Evolutionary conservation across 345 rosid genomes (phyloP).

Genomic region (Brassica carinata): DNA sequence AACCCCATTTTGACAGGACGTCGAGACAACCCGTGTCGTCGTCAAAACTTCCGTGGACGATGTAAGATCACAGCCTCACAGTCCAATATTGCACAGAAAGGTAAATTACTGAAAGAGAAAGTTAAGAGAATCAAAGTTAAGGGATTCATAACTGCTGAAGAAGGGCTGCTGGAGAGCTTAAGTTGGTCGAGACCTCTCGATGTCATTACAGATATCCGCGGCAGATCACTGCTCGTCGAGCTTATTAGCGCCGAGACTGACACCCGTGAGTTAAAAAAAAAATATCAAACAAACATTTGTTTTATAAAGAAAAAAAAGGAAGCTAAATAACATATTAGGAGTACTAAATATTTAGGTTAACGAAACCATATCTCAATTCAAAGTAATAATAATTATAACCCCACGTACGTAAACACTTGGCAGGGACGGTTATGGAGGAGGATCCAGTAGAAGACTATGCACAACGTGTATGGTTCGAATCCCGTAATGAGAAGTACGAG

Average conservation of each 20-base stretch:
- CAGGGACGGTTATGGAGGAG: conserved; percentile 55
- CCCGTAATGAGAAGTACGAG: conserved; percentile 52
- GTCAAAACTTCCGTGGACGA: conserved; percentile 19
- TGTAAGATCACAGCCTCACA: conserved; percentile 34
- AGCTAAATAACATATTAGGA: background rate
- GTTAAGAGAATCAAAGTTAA: conserved; percentile 31
- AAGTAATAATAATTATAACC: background rate
- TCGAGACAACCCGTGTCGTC: conserved; percentile 10
- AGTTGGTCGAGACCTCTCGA: conserved; percentile 28
- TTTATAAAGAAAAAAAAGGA: background rate
- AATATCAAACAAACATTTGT: background rate
- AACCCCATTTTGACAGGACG: conserved; percentile 10
- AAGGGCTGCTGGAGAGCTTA: conserved; percentile 23
- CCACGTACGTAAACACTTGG: background rate
- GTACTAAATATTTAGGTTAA: background rate
- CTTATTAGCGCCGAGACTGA: conserved; percentile 32
- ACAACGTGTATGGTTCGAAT: conserved; percentile 30
- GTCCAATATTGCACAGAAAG: conserved; percentile 5
- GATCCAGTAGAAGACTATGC: conserved; percentile 54
- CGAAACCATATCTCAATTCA: background rate
- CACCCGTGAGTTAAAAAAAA: conserved; percentile 15
- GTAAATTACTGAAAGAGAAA: background rate
- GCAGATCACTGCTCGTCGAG: conserved; percentile 38
- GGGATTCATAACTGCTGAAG: conserved; percentile 31
- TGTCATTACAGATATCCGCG: conserved; percentile 27